Conservation (phyloP, 2,329 filamentous ascomycete species). For the Epicoccum nigrum region DNA sequence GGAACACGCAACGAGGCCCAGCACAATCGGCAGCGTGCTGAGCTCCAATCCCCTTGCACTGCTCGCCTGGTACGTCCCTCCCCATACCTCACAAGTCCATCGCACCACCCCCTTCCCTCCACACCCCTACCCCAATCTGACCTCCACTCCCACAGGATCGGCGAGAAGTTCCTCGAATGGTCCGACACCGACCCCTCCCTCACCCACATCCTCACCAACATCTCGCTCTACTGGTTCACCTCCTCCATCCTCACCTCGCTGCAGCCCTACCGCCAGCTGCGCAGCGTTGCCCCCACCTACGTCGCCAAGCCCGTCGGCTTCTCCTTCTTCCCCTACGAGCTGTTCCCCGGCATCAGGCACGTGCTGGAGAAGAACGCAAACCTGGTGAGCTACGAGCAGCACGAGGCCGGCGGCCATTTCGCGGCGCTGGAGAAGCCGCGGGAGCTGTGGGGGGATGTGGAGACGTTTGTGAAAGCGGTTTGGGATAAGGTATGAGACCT, state of each 20-base stretch:
- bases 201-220: constrained; percentile 57
- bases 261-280: constrained; percentile 55
- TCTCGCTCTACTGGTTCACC: constrained; percentile 65
- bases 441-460: constrained; percentile 52
- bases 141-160: constrained; percentile 46
- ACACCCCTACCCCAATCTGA: constrained; percentile 4
- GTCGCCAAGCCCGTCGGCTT: constrained; percentile 52
- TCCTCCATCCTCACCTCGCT: constrained; percentile 53
- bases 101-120: background rate
- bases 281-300: background rate
- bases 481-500: constrained; percentile 42
- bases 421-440: constrained; percentile 56
- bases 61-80: constrained; percentile 61
- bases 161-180: constrained; percentile 65
- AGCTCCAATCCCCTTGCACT: constrained; percentile 62
- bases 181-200: constrained; percentile 51
- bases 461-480: constrained; percentile 51
- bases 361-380: constrained; percentile 48
- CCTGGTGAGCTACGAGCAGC: constrained; percentile 47
- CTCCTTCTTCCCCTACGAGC: constrained; percentile 53
- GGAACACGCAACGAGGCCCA: constrained; percentile 61
- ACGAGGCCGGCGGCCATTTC: constrained; percentile 61
- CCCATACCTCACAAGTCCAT: background rate
- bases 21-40: constrained; percentile 63
- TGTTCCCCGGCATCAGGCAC: constrained; percentile 47